A percentile compares a stretch with the other conserved stretches of the same genome.
phyloP scores from a whole-genome alignment of 805 yeast genomes.

The Candida coleopterorum region DNA sequence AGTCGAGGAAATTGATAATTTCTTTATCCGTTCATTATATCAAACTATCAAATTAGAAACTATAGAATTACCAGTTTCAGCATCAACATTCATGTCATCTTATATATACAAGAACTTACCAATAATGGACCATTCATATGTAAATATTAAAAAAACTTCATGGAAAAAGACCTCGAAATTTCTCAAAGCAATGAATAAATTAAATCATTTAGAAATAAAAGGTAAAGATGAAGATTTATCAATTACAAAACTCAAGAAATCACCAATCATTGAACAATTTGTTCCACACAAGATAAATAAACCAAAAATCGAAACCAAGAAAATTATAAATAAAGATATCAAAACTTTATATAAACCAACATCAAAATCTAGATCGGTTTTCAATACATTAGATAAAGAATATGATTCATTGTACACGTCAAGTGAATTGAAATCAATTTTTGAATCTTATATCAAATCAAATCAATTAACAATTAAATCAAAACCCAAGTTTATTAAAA shows the following conservation, averaged over 20 bases:
- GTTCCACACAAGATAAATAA: slow-evolving; percentile 45
- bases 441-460: slow-evolving; percentile 53
- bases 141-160: slow-evolving; percentile 71
- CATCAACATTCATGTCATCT: slow-evolving; percentile 72
- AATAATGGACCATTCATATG: slow-evolving; percentile 45
- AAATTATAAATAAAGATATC: slow-evolving; percentile 19
- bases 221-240: slow-evolving; percentile 83
- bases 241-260: slow-evolving; percentile 47
- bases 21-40: slow-evolving; percentile 65
- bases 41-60: slow-evolving; percentile 60
- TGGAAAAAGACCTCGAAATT: slow-evolving; percentile 90
- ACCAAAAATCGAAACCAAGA: slow-evolving; percentile 17
- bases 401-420: slow-evolving; percentile 44
- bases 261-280: slow-evolving; percentile 52
- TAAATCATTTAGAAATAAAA: slow-evolving; percentile 59
- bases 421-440: slow-evolving; percentile 47
- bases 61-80: slow-evolving; percentile 58
- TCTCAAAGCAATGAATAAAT: slow-evolving; percentile 81
- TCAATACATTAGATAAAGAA: slow-evolving; percentile 37
- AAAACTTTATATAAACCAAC: slow-evolving; percentile 56
- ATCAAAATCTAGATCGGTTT: slow-evolving; percentile 41
- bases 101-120: slow-evolving; percentile 74
- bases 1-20: slow-evolving; percentile 66
- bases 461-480: slow-evolving; percentile 47
- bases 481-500: slow-evolving; percentile 48